Percentiles rank a stretch among this genome's conserved stretches.
phyloP scores from a whole-genome alignment of 345 rosid genomes.

The Salix suchowensis region DNA sequence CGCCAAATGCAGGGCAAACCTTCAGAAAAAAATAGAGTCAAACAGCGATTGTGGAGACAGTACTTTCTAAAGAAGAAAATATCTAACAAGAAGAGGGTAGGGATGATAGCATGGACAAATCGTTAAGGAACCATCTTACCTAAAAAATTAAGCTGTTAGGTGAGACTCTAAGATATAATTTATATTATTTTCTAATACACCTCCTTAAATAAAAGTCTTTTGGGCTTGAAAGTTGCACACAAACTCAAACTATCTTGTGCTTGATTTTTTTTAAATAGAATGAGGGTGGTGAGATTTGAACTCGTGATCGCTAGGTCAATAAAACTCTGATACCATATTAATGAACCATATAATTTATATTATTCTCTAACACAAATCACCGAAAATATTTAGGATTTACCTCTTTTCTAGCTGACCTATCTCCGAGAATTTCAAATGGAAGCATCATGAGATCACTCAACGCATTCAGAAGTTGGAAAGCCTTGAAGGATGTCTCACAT shows the following conservation, averaged over 20 bases:
- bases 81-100: background rate
- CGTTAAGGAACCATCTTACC: too few species aligned
- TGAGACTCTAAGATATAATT: too few species aligned
- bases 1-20: slow-evolving; percentile 77
- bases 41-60: background rate
- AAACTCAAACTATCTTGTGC: too few species aligned
- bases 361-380: background rate
- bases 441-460: slow-evolving; percentile 97
- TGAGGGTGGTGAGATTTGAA: too few species aligned
- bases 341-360: too few species aligned
- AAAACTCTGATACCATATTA: too few species aligned
- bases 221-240: too few species aligned
- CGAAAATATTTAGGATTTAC: slow-evolving; percentile 28
- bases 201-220: too few species aligned
- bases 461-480: slow-evolving; percentile 70
- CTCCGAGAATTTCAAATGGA: slow-evolving; percentile 80
- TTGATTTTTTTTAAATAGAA: too few species aligned
- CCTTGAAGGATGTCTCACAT: slow-evolving; percentile 50
- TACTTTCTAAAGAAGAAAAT: slow-evolving; percentile 6
- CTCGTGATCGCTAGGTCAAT: too few species aligned
- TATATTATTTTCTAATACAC: too few species aligned
- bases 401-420: slow-evolving; percentile 71
- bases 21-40: slow-evolving; percentile 22
- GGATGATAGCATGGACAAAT: background rate
- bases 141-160: too few species aligned